Percentiles rank a stretch among this genome's conserved stretches.
phyloP scores from a whole-genome alignment of 331 rosid genomes.

The Quercus phellos region DNA sequence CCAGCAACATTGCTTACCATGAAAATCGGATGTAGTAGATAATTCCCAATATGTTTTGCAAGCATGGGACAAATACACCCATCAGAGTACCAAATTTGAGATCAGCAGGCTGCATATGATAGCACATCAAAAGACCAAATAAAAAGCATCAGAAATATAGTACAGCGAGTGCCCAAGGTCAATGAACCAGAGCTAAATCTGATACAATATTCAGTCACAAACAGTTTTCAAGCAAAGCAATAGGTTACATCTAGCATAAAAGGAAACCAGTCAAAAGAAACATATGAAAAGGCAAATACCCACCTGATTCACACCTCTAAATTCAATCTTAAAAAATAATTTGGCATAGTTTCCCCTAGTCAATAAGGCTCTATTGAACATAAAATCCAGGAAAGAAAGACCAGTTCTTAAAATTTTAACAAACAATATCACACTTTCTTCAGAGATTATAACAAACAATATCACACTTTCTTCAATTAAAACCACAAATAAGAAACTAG shows the following conservation, averaged over 20 bases:
- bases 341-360: background rate
- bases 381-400: background rate
- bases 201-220: background rate
- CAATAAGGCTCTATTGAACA: background rate
- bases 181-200: background rate
- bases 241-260: background rate
- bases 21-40: constrained; percentile 96
- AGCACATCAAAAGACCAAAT: constrained; percentile 16
- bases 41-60: constrained; percentile 95
- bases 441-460: constrained; percentile 8
- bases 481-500: background rate
- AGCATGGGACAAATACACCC: constrained; percentile 98
- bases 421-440: constrained; percentile 8
- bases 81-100: constrained; percentile 81
- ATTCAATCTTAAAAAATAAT: background rate
- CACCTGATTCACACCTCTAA: background rate
- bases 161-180: background rate
- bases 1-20: constrained; percentile 45
- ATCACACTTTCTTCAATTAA: background rate
- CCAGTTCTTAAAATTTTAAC: constrained; percentile 1
- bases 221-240: background rate
- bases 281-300: background rate
- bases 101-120: constrained; percentile 54
- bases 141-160: constrained; percentile 12
- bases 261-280: background rate